A percentile compares a stretch with the other conserved stretches of the same genome.
These are phyloP conservation scores for Corymbia calophylla DNA, from an alignment of 441 rosid species.

Conservation along the genomic window DNA sequence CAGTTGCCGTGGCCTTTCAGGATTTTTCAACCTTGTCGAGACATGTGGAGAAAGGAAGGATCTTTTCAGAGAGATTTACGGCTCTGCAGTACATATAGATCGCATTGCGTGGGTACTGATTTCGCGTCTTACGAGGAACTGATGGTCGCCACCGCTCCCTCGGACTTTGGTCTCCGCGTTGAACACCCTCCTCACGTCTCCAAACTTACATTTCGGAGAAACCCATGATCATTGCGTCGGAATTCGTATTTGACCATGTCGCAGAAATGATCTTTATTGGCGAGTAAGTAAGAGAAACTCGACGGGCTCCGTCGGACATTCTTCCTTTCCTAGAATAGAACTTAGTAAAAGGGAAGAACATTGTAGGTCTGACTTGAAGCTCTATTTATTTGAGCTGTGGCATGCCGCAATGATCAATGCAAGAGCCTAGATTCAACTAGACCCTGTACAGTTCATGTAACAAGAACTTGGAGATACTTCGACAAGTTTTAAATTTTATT, in stretches of 20 bases:
- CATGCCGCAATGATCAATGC: accelerated
- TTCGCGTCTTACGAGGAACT: neutral
- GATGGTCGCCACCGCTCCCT: neutral
- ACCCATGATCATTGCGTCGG: neutral
- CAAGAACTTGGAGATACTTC: too few relatives aligned
- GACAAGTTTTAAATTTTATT: too few relatives aligned
- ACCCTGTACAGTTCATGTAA: too few relatives aligned
- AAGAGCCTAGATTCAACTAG: too few relatives aligned
- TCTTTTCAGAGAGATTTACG: neutral
- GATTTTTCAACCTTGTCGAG: neutral
- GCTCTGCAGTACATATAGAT: neutral
- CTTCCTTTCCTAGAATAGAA: neutral
- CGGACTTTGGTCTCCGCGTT: neutral
- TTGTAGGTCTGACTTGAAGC: accelerated
- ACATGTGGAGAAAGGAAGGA: neutral
- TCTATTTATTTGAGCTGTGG: accelerated
- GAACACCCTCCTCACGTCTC: neutral
- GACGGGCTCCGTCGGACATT: accelerated
- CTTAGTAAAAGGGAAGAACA: too few relatives aligned
- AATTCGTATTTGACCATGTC: neutral
- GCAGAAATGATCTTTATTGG: neutral
- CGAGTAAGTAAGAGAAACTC: neutral
- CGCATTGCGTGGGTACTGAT: neutral
- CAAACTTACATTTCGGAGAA: neutral
- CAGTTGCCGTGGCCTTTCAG: neutral